Evolutionary conservation across 2,329 filamentous ascomycete genomes (phyloP), one percentile per base, ranked within the genome.

Genomic region (Dactylella cylindrospora): DNA sequence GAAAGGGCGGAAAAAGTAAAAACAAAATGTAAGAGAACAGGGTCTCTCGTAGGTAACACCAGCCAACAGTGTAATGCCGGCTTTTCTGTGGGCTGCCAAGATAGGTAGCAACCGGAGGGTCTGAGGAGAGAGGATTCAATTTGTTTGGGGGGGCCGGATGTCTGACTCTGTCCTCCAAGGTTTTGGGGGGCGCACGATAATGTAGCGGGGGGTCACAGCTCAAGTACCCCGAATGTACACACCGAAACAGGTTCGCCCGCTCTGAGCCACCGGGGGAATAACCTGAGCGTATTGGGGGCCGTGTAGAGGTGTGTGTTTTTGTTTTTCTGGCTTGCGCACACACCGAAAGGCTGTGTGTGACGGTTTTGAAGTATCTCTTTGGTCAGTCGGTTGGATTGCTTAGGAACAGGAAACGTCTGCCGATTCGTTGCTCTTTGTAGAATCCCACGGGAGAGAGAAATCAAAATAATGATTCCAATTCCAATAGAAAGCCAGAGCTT

Each of bases 51-150:
- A 41, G 22, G 52, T 57, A 57, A 36, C 40, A 41, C 55, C 55
- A 41, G 54, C 54, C 54, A 60, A 60, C 45, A 51, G 44, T 43
- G 40, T 47, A 32, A 29, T n/a, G n/a, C n/a, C n/a, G 43, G 41
- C 41, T 43, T 43, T 28, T 46, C 40, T 8, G 50, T 43, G 52
- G 41, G 35, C 28, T 45, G 54, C 47, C 55, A 61, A 52, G 55
- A 43, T 47, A 61, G 55, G 55, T 61, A 47, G 55, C 55, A 53
- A 49, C 55, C 55, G 55, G 55, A 61, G 55, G 47, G 47, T 61
- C 53, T 38, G 50, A 20, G 39, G 54, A 46, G 28, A 51, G 54
- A 38, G 44, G 35, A n/a, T n/a, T n/a, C n/a, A n/a, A n/a, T n/a
- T n/a, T n/a, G n/a, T n/a, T n/a, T n/a, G n/a, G n/a, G n/a, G n/a